Percentiles rank a stretch among this genome's conserved stretches.
phyloP scores from a whole-genome alignment of 805 yeast genomes.

The Clavispora santaluciae region DNA sequence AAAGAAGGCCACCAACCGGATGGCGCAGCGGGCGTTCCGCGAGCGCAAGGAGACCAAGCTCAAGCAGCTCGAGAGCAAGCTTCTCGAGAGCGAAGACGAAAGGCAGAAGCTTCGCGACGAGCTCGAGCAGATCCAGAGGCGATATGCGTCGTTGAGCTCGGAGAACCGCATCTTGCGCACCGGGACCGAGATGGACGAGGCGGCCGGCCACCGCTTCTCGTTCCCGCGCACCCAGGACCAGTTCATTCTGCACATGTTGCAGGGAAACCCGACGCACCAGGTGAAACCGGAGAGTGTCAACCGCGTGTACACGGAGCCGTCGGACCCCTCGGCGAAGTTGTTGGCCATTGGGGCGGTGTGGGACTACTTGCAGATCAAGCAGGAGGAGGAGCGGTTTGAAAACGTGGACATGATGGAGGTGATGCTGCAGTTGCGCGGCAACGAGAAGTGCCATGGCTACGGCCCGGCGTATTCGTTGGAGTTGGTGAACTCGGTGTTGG shows the following conservation, averaged over 20 bases:
- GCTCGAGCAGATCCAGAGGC: conserved; percentile 47
- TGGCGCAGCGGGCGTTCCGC: conserved; percentile 83
- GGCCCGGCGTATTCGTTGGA: conserved; percentile 64
- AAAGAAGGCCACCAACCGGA: conserved; percentile 76
- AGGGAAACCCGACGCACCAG: conserved; percentile 20
- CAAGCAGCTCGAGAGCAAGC: conserved; percentile 59
- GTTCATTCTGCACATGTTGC: conserved; percentile 27
- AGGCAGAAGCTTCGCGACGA: conserved; percentile 43
- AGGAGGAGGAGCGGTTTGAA: conserved; percentile 41
- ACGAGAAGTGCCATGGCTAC: conserved; percentile 72
- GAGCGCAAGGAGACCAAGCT: conserved; percentile 72
- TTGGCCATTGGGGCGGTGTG: conserved; percentile 76
- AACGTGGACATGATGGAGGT: conserved; percentile 54
- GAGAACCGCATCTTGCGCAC: conserved; percentile 55
- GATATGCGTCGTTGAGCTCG: conserved; percentile 51
- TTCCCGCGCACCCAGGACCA: conserved; percentile 34
- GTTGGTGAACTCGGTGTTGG: conserved; percentile 30
- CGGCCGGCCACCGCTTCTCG: conserved; percentile 15
- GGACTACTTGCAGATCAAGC: conserved; percentile 60
- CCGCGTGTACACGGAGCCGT: conserved; percentile 33
- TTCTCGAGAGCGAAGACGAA: conserved; percentile 54
- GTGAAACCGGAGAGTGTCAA: conserved; percentile 17
- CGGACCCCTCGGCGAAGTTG: conserved; percentile 42
- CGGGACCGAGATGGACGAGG: conserved; percentile 11
- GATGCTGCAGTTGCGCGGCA: conserved; percentile 57